phyloP scores from a whole-genome alignment of 2,329 filamentous ascomycete species.

The Cephalotrichum gorgonifer region DNA sequence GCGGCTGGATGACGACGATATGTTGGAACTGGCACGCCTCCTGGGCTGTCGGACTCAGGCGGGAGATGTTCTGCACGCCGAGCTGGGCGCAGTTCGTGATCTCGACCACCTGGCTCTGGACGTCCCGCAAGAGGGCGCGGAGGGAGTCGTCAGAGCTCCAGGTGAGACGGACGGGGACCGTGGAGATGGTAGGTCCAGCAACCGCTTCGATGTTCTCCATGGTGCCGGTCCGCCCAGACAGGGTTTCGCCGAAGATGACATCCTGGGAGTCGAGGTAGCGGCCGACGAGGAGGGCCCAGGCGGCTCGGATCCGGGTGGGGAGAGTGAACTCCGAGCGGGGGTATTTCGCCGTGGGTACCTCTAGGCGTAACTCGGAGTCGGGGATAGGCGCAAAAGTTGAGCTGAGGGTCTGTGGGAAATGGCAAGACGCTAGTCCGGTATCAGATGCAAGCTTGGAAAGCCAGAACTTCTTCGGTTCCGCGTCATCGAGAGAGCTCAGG shows the following conservation, averaged over 20 bases:
- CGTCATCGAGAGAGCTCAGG: conserved; percentile 25
- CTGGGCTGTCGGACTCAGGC: conserved; percentile 42
- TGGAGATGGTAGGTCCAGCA: conserved; percentile 51
- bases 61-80: conserved; percentile 48
- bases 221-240: conserved; percentile 44
- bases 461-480: conserved; percentile 34
- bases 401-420: conserved; percentile 36
- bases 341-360: conserved; percentile 27
- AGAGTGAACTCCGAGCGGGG: conserved; percentile 32
- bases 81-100: conserved; percentile 56
- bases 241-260: conserved; percentile 47
- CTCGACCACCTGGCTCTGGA: conserved; percentile 44
- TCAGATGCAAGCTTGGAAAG: conserved; percentile 31
- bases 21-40: conserved; percentile 49
- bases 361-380: conserved; percentile 42
- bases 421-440: conserved; percentile 18
- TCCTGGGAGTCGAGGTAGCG: conserved; percentile 41
- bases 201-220: conserved; percentile 40
- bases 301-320: conserved; percentile 46
- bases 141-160: conserved; percentile 31
- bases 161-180: conserved; percentile 42
- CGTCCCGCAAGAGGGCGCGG: conserved; percentile 39
- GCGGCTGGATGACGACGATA: conserved; percentile 56
- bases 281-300: conserved; percentile 45
- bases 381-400: conserved; percentile 36